Base-by-base conservation (phyloP, 768 basidiomycete species). In the Lyophyllum decastes region DNA sequence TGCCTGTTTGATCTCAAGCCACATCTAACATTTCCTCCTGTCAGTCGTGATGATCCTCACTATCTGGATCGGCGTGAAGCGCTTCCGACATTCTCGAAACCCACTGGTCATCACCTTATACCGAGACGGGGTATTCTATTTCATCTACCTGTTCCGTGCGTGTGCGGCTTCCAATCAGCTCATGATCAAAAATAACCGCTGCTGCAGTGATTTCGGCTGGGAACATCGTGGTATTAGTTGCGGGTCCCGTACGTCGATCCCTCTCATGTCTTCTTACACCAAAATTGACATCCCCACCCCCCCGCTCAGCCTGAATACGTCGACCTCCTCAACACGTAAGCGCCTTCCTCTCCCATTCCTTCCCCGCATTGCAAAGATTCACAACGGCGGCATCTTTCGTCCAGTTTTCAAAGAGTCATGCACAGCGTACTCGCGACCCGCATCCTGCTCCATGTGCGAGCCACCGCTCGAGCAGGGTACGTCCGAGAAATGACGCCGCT, bases 61-160 rank as follows among this genome's bases (percentile, higher is more conserved):
- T 0, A 49, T 69, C 2, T 68, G 63, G 59, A 55, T 68, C 34
- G 65, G 68, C 12, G 16, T 68, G 14, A 61, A 49, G 17, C 63
- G 60, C 30, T 69, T 62, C 46, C 59, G 68, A 21, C 56, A 65
- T 51, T 58, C 63, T 1, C 48, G 54, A 24, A 70, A 62, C 44
- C 61, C 61, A 0, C 49, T 71, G 2, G 52, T 71, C 4, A 33
- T 47, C 4, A 61, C 63, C 1, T 40, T 70, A 0, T 70, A 66
- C 49, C 61, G 63, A 21, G 70, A 71, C 33, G 68, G 70, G 1
- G 55, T 64, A 34, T 57, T 58, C n/a, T 69, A 66, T 49, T 71
- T 66, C 33, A 16, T 71, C 4, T 62, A 62, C 48, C 44, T 69
- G 8, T 68, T 61, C 52, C 21, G 68, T 71, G 44, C 19, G 67